Evolutionary conservation across 352 stramenopile species (phyloP).

Genomic region (Pythium apleroticum): DNA sequence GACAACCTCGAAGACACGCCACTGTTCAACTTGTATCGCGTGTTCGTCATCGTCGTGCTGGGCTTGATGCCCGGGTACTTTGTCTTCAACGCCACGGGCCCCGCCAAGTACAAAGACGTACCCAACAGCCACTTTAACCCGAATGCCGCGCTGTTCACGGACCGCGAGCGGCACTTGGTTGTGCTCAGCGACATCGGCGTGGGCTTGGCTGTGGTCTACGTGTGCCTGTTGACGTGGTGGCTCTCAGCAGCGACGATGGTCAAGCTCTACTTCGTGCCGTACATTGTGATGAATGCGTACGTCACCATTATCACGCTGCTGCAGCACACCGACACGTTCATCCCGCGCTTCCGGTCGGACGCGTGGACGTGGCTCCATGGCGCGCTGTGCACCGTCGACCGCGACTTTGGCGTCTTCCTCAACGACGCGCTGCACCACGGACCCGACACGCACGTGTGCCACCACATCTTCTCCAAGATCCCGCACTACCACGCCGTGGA

Average conservation of each 20-base stretch:
- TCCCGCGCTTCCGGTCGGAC: constrained; percentile 94
- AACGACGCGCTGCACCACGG: constrained; percentile 98
- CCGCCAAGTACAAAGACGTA: constrained; percentile 85
- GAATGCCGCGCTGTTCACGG: constrained; percentile 92
- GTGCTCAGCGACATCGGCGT: constrained; percentile 91
- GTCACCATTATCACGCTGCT: constrained; percentile 98
- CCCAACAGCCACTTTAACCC: constrained; percentile 95
- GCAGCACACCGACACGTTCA: constrained; percentile 97
- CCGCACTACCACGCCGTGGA: too few relatives aligned
- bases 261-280: constrained; percentile 95
- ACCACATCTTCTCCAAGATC: too few relatives aligned
- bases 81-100: constrained; percentile 93
- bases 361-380: constrained; percentile 97
- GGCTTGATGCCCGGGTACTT: constrained; percentile 98
- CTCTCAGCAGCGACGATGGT: constrained; percentile 82
- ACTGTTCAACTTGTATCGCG: constrained; percentile 94
- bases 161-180: constrained; percentile 93
- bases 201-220: constrained; percentile 58
- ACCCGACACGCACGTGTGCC: too few relatives aligned
- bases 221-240: constrained; percentile 59
- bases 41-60: constrained; percentile 92
- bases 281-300: constrained; percentile 95
- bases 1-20: constrained; percentile 92
- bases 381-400: constrained; percentile 97
- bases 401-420: constrained; percentile 94